Evolutionary conservation across 805 yeast species (phyloP), one percentile per base, ranked within the genome.

Genomic region (Metschnikowia similis): DNA sequence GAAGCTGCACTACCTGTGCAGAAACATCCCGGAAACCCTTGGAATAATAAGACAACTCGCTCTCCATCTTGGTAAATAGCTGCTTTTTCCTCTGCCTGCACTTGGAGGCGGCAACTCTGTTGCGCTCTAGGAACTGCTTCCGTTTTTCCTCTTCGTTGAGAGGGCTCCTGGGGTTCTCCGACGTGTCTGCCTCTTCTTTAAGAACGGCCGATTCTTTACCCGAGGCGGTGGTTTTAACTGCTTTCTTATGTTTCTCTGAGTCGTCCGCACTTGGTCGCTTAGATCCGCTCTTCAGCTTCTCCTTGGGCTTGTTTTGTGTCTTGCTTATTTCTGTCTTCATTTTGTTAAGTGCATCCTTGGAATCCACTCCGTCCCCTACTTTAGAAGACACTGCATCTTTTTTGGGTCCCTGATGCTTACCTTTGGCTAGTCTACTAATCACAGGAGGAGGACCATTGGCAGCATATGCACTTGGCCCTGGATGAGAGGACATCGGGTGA

Each of bases 21-120:
- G 82, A 76, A 45, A 90, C 67, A 37, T 81, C 81, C 21, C 85
- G 80, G 66, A 87, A 89, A 53, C 90, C 91, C 9, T 75, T 66
- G 14, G 87, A 76, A 63, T 83, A 89, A 58, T 80, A 83, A 40
- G 82, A 77, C 47, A 89, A 75, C 63, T 90, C 95, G 42, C 77
- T 81, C 64, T 90, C 95, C 81, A 94, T 85, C 57, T 85, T 86
- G 50, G 81, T 83, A 32, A 90, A 80, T 75, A 86, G 85, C 64
- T 88, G 89, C 72, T 94, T 94, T 75, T 94, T 94, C 50, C 97
- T 80, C 67, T 88, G 96, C 52, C 99, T 81, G 73, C 98, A 94
- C 64, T 90, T 91, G 26, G 94, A 83, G 0, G 99, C 99, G 0
- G 99, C 99, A 8, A 94, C 82, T 50, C 99, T 77, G 66, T 94